phyloP scores from a whole-genome alignment of 352 stramenopile species.

The Globisporangium takayamanum region DNA sequence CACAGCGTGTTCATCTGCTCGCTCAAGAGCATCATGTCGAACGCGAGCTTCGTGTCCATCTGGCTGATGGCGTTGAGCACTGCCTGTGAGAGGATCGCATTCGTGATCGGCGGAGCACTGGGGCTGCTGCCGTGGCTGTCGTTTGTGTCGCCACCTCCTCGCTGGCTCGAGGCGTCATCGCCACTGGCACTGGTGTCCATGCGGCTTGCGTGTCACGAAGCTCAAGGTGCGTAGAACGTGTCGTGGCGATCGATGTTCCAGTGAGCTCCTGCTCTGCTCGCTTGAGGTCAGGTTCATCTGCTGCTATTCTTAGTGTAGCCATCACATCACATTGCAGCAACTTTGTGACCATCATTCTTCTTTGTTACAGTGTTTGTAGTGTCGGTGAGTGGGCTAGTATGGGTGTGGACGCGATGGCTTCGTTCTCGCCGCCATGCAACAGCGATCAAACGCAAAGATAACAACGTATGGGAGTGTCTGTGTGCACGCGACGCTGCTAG shows the following conservation, averaged over 20 bases:
- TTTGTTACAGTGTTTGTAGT: too few species aligned
- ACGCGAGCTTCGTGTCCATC: slow-evolving; percentile 47
- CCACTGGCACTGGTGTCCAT: neutral
- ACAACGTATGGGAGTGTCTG: neutral
- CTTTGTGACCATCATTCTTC: too few species aligned
- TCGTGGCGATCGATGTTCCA: neutral
- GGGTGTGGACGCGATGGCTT: too few species aligned
- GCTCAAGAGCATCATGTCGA: slow-evolving; percentile 64
- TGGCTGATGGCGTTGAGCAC: slow-evolving; percentile 36
- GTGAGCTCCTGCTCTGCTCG: too few species aligned
- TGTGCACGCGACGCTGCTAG: neutral
- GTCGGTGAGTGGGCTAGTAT: too few species aligned
- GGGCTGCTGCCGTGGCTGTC: neutral
- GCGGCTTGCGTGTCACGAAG: too few species aligned
- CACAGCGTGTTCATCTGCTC: slow-evolving; percentile 32
- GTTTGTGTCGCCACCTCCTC: neutral
- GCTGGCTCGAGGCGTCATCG: neutral
- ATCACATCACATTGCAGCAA: too few species aligned
- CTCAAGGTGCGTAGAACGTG: too few species aligned
- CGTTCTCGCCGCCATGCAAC: neutral
- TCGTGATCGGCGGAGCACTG: slow-evolving; percentile 13
- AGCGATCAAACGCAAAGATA: neutral
- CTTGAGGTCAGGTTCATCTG: too few species aligned
- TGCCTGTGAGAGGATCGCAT: slow-evolving; percentile 41
- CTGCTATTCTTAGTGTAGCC: too few species aligned